phyloP scores from a whole-genome alignment of 345 rosid species.

The Populus alba region DNA sequence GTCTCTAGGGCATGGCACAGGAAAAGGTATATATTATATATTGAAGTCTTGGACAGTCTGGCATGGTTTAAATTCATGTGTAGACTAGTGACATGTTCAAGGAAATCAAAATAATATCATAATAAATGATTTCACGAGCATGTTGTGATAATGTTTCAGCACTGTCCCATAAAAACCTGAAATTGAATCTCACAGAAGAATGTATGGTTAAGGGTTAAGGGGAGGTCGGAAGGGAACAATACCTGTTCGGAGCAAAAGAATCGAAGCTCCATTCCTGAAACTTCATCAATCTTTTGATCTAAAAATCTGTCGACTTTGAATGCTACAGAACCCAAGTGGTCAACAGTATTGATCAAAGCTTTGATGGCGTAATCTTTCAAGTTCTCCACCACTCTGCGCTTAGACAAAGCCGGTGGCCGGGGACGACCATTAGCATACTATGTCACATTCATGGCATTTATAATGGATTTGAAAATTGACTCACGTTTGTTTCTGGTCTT shows the following conservation, averaged over 20 bases:
- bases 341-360: constrained; percentile 74
- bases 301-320: constrained; percentile 52
- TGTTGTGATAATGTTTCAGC: not conserved
- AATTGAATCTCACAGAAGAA: not conserved
- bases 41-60: constrained; percentile 2
- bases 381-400: constrained; percentile 54
- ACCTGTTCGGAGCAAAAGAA: constrained; percentile 70
- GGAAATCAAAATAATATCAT: not conserved
- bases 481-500: constrained; percentile 68
- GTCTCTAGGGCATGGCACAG: constrained; percentile 40
- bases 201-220: not conserved
- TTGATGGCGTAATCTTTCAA: constrained; percentile 69
- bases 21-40: not conserved
- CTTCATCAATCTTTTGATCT: constrained; percentile 47
- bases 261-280: constrained; percentile 47
- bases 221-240: not conserved
- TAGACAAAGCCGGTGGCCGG: not conserved
- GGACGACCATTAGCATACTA: not conserved
- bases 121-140: constrained; percentile 7
- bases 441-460: not conserved
- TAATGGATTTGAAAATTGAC: not conserved
- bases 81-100: not conserved
- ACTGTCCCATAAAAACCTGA: not conserved
- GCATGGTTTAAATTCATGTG: not conserved
- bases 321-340: constrained; percentile 86